Percentiles rank a stretch among this genome's conserved stretches.
These are phyloP conservation scores for Boechera retrofracta DNA, from an alignment of 345 rosid species.

Conservation along the genomic window DNA sequence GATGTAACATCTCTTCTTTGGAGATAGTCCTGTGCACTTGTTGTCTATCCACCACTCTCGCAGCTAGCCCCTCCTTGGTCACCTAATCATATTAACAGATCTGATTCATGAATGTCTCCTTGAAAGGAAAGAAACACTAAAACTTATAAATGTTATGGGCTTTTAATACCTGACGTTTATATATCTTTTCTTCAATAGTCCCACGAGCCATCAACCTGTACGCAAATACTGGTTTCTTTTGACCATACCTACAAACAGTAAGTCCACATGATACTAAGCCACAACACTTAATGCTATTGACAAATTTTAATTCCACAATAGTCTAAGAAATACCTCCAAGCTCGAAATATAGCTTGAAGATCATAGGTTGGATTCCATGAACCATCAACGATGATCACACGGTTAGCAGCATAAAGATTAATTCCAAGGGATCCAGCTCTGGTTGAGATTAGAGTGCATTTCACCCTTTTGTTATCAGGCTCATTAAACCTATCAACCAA, in stretches of 20 bases:
- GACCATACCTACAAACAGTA: slow-evolving; percentile 81
- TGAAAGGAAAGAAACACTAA: background rate
- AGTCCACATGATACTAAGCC: slow-evolving; percentile 26
- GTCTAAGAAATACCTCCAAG: slow-evolving; percentile 79
- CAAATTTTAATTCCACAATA: background rate
- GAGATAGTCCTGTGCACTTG: slow-evolving; percentile 96
- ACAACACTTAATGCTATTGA: slow-evolving; percentile 1
- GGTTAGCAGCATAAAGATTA: slow-evolving; percentile 97
- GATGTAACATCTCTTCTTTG: slow-evolving; percentile 98
- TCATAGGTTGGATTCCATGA: slow-evolving; percentile 99
- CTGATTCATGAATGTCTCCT: slow-evolving; percentile 25
- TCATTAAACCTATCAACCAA: slow-evolving; percentile 95
- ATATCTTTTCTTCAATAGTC: slow-evolving; percentile 98
- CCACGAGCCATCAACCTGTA: slow-evolving; percentile 97
- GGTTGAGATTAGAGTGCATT: slow-evolving; percentile 94
- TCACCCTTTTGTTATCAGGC: slow-evolving; percentile 79
- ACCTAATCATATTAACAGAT: slow-evolving; percentile 63
- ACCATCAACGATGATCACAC: slow-evolving; percentile 97
- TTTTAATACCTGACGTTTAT: slow-evolving; percentile 91
- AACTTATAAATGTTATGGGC: slow-evolving; percentile 2
- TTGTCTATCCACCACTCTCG: slow-evolving; percentile 99
- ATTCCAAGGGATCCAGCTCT: slow-evolving; percentile 99
- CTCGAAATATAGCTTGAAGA: slow-evolving; percentile 98
- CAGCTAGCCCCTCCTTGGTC: slow-evolving; percentile 99
- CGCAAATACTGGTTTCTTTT: slow-evolving; percentile 95